phyloP scores from a whole-genome alignment of 768 basidiomycete species.

The Rhizopogon sp. region DNA sequence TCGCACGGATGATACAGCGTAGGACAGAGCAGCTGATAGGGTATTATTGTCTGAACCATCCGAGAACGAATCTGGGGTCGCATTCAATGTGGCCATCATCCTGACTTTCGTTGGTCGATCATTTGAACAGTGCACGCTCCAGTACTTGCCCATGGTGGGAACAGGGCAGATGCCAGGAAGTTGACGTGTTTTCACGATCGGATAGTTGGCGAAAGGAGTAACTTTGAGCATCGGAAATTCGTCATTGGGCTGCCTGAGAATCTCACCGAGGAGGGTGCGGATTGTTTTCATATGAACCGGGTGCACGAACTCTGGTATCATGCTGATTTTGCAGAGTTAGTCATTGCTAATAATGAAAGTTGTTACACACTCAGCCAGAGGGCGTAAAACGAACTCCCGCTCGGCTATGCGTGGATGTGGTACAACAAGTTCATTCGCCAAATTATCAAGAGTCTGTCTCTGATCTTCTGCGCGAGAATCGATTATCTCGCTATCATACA shows the following conservation, averaged over 20 bases:
- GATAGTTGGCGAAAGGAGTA: slow-evolving; percentile 65
- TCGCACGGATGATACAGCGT: slow-evolving; percentile 41
- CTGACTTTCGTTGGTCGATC: slow-evolving; percentile 40
- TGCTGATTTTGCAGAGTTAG: slow-evolving; percentile 39
- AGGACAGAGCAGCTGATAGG: slow-evolving; percentile 48
- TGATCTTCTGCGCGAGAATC: slow-evolving; percentile 46
- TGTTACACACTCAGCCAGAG: slow-evolving; percentile 69
- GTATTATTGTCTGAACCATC: slow-evolving; percentile 66
- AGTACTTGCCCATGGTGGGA: slow-evolving; percentile 18
- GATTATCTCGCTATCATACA: slow-evolving; percentile 60
- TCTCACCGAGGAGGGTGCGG: slow-evolving; percentile 36
- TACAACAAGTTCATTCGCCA: slow-evolving; percentile 67
- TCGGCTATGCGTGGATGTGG: slow-evolving; percentile 82
- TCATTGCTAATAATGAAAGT: not conserved
- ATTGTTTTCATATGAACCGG: slow-evolving; percentile 51
- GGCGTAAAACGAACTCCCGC: slow-evolving; percentile 89
- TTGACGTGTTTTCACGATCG: slow-evolving; percentile 20
- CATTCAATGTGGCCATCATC: slow-evolving; percentile 91
- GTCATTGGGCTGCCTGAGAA: slow-evolving; percentile 27
- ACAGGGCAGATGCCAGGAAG: slow-evolving; percentile 6
- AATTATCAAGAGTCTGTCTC: slow-evolving; percentile 40
- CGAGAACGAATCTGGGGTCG: slow-evolving; percentile 95
- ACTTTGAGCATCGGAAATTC: slow-evolving; percentile 61
- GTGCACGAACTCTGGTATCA: slow-evolving; percentile 72
- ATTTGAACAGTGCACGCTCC: slow-evolving; percentile 19